A percentile compares a stretch with the other conserved stretches of the same genome.
Evolutionary conservation across 805 yeast species (phyloP).

Genomic region (Ogataea paradorogensis): DNA sequence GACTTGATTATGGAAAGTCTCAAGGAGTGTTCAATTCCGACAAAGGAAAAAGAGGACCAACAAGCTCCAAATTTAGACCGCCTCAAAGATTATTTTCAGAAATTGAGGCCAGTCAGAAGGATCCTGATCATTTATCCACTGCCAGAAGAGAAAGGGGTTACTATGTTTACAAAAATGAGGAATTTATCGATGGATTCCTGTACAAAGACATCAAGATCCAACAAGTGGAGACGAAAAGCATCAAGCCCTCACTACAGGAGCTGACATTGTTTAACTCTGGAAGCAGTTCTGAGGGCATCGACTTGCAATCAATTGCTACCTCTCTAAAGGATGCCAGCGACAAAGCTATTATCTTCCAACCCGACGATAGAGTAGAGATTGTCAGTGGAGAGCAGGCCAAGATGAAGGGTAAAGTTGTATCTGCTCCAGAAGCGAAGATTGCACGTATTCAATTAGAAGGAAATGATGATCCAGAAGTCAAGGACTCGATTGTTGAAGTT

Average conservation of each 20-base stretch:
- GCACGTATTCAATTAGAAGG: slow-evolving; percentile 49
- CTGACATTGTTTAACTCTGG: slow-evolving; percentile 75
- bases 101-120: slow-evolving; percentile 83
- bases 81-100: slow-evolving; percentile 84
- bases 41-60: slow-evolving; percentile 39
- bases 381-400: slow-evolving; percentile 92
- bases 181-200: slow-evolving; percentile 84
- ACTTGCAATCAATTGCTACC: slow-evolving; percentile 81
- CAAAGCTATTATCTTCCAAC: slow-evolving; percentile 66
- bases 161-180: slow-evolving; percentile 80
- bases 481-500: slow-evolving; percentile 65
- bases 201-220: slow-evolving; percentile 83
- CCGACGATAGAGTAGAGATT: slow-evolving; percentile 92
- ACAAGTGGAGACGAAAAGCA: slow-evolving; percentile 71
- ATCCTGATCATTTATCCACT: slow-evolving; percentile 61
- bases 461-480: slow-evolving; percentile 53
- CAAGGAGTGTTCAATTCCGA: slow-evolving; percentile 26
- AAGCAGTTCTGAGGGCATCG: slow-evolving; percentile 81
- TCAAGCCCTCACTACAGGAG: slow-evolving; percentile 86
- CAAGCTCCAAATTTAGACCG: slow-evolving; percentile 69
- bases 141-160: slow-evolving; percentile 61
- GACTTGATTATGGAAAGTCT: slow-evolving; percentile 83
- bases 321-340: slow-evolving; percentile 66
- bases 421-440: slow-evolving; percentile 57
- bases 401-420: slow-evolving; percentile 73